A percentile compares a stretch with the other conserved stretches of the same genome.
Conservation (phyloP, 208 protist species). For the Giardia duodenalis region DNA sequence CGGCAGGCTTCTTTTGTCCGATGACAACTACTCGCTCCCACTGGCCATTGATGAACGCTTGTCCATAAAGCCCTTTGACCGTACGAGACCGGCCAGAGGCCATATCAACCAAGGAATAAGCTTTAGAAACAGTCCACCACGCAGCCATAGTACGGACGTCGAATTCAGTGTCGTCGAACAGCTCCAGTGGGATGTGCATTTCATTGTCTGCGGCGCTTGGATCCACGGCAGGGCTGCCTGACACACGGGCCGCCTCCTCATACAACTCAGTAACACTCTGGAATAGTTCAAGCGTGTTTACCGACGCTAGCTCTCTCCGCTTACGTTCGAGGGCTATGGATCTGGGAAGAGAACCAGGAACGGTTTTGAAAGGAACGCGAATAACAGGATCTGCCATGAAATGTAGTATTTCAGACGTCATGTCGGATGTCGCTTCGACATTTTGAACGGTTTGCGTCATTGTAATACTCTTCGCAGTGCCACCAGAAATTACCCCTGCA, state of each 20-base stretch:
- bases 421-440: constrained; percentile 18
- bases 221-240: no score
- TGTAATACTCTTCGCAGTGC: not conserved
- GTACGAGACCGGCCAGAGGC: not conserved
- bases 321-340: constrained; percentile 3
- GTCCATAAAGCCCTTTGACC: not conserved
- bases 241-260: not conserved
- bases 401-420: not conserved
- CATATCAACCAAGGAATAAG: not conserved
- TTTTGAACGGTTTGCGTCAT: not conserved
- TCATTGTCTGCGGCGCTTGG: not conserved
- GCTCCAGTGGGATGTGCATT: not conserved
- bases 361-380: not conserved
- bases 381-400: constrained; percentile 24
- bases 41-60: not conserved
- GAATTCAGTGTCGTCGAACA: constrained; percentile 24
- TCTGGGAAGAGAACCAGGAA: not conserved
- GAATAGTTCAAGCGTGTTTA: constrained; percentile 11
- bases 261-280: not conserved
- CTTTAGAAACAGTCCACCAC: not conserved
- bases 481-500: not conserved
- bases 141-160: not conserved
- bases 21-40: not conserved
- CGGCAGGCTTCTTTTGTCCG: not conserved
- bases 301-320: not conserved